These are phyloP conservation scores for Colletotrichum paranaense DNA, from an alignment of 2,329 filamentous ascomycete genomes.

Conservation along the genomic window DNA sequence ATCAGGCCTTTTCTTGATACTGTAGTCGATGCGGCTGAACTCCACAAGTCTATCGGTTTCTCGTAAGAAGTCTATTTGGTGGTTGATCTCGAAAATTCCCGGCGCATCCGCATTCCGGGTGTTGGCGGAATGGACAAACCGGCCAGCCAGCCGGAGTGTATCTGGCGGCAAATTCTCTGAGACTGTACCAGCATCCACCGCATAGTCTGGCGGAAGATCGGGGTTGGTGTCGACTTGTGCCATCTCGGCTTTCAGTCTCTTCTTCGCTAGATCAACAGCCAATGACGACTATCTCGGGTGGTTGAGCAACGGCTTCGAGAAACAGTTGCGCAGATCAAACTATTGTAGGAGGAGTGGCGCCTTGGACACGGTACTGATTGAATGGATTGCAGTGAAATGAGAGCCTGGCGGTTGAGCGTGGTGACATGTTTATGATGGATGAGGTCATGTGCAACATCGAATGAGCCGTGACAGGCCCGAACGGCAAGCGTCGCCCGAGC, in stretches of 20 bases:
- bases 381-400: background rate
- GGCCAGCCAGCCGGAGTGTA: constrained; percentile 46
- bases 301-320: too few relatives aligned
- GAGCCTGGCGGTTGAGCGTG: background rate
- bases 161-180: constrained; percentile 41
- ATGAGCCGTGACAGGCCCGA: background rate
- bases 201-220: constrained; percentile 22
- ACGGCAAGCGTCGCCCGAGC: background rate
- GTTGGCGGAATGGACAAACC: constrained; percentile 44
- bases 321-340: background rate
- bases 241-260: background rate
- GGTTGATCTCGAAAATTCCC: constrained; percentile 50
- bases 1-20: constrained; percentile 36
- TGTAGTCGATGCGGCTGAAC: constrained; percentile 46
- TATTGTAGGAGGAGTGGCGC: background rate
- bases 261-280: background rate
- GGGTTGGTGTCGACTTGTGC: background rate
- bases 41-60: constrained; percentile 45
- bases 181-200: constrained; percentile 5
- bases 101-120: constrained; percentile 41
- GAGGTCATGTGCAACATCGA: background rate
- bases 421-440: background rate
- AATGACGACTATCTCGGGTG: too few relatives aligned
- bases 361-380: background rate
- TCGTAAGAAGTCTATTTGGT: constrained; percentile 45